Evolutionary conservation across 805 yeast genomes (phyloP), one percentile per base, ranked within the genome.

Genomic region (Kodamaea neixiangensis): DNA sequence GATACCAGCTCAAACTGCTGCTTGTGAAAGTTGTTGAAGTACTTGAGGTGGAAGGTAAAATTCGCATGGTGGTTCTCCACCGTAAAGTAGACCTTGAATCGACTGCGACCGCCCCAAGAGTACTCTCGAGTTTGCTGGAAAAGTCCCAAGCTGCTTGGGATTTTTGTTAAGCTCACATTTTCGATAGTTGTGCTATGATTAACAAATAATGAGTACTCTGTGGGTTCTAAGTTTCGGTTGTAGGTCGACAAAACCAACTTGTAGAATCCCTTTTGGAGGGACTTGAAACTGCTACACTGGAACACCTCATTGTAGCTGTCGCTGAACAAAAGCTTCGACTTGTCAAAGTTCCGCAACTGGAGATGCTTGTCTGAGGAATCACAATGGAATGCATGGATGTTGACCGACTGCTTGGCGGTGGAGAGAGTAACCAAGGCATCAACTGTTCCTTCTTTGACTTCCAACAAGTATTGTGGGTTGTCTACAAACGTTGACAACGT

Each of bases 391-490:
- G 82, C 47, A 47, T 79, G 79, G 10, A 76, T 55, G 51, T 76
- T 76, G 43, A 80, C 60, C 14, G 22, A 47, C 7, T 40, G 41
- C 13, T 44, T 40, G 2, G 41, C 54, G 3, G 64, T 46, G 22
- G 67, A 58, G 13, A 71, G 57, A 1, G 56, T 62, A 0, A 69
- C 54, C 10, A 58, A 37, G 1, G 33, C 9, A 58, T 58, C 1
- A 4, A 44, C n/a, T 6, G 64, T 54, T 7, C 48, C 50, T 2
- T 54, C 51, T 1, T 48, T 33, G 0, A 66, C 61, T 10, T 61
- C 60, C 1, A 77, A 34, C 7, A 55, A 60, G 46, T 69, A 82
- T 54, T 83, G 88, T 0, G 89, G 89, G 54, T 85, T 85, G 7
- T 68, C 58, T 17, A 78, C 59, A 56, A 73, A 85, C 0, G 77